A percentile compares a stretch with the other conserved stretches of the same genome.
These are phyloP conservation scores for Colletotrichum plurivorum DNA, from an alignment of 2,329 filamentous ascomycete genomes.

Conservation along the genomic window DNA sequence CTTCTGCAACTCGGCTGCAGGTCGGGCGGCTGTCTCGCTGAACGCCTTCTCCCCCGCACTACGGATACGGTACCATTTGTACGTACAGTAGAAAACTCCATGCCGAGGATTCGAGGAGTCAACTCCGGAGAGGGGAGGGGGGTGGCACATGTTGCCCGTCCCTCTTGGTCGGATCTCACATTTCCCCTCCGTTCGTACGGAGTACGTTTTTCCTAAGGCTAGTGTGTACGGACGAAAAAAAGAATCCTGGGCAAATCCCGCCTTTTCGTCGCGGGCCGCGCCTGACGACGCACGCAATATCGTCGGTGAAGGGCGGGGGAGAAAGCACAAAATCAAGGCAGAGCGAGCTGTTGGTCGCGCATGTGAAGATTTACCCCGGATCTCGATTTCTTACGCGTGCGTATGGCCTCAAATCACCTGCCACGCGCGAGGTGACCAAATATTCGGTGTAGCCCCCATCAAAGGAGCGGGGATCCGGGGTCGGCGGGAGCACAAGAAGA, in stretches of 20 bases:
- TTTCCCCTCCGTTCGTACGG: too few relatives aligned
- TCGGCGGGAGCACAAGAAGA: not conserved
- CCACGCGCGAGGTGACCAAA: conserved; percentile 17
- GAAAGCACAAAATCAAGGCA: not conserved
- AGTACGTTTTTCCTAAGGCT: not conserved
- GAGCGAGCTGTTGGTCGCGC: not conserved
- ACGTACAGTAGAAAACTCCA: not conserved
- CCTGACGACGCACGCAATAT: conserved; percentile 21
- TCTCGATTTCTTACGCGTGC: conserved; percentile 16
- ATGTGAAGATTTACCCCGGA: conserved; percentile 11
- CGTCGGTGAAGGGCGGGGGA: not conserved
- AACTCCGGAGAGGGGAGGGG: not conserved
- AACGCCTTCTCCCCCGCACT: too few relatives aligned
- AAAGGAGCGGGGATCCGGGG: conserved; percentile 24
- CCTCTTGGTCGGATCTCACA: not conserved
- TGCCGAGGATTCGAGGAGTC: not conserved
- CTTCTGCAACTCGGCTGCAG: too few relatives aligned
- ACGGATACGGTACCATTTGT: too few relatives aligned
- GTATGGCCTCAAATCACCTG: conserved; percentile 18
- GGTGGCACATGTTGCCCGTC: conserved; percentile 17
- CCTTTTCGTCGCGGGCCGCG: conserved; percentile 20
- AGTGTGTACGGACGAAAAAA: too few relatives aligned
- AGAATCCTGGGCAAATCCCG: not conserved
- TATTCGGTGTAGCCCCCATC: conserved; percentile 13
- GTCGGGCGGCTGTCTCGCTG: too few relatives aligned